Percentiles rank a stretch among this genome's conserved stretches.
These are phyloP conservation scores for sorghum (Sorghum bicolor) DNA, from an alignment of 176 grass and related monocot genomes.

Conservation along the genomic window Sorghum_bicolor_NCBIv3 NC_012878.2:39138501-39139000, in stretches of 20 bases:
- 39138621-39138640: constrained; percentile 46
- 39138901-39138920: constrained; percentile 21
- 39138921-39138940: constrained; percentile 33
- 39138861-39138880: constrained; percentile 51
- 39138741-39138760: constrained; percentile 62
- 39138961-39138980: neutral
- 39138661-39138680: constrained; percentile 64
- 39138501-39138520: constrained; percentile 38
- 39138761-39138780: constrained; percentile 58
- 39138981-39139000: constrained; percentile 51
- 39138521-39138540: constrained; percentile 42
- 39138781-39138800: constrained; percentile 61
- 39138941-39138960: too few relatives aligned
- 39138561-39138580: constrained; percentile 81
- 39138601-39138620: constrained; percentile 51
- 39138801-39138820: constrained; percentile 35
- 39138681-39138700: constrained; percentile 18
- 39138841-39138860: constrained; percentile 37
- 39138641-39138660: constrained; percentile 34
- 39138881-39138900: constrained; percentile 52
- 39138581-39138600: constrained; percentile 82
- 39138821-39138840: constrained; percentile 37
- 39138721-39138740: constrained; percentile 50
- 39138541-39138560: constrained; percentile 74
- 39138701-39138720: constrained; percentile 28